Conservation (phyloP, 1,284 basidiomycete species). For the Cutaneotrichosporon cutaneum region DNA sequence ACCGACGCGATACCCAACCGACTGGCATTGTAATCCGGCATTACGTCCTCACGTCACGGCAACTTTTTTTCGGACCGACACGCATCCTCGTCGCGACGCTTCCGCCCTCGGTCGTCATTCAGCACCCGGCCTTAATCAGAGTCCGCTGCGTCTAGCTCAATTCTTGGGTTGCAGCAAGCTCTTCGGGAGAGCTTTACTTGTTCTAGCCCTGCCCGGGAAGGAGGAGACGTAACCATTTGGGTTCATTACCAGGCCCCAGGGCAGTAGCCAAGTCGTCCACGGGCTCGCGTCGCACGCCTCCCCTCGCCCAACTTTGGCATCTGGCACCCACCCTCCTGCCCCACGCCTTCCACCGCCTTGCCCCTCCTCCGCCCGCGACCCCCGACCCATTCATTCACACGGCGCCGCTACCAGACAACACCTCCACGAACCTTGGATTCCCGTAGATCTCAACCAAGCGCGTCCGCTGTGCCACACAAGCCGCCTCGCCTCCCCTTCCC, state of each 20-base stretch:
- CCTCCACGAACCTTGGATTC: too few species aligned
- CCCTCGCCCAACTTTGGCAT: not conserved
- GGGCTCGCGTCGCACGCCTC: not conserved
- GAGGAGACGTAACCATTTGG: constrained; percentile 6
- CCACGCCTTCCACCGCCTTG: not conserved
- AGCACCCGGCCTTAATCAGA: not conserved
- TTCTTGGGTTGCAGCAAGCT: constrained; percentile 2
- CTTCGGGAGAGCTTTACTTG: not conserved
- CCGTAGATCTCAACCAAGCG: too few species aligned
- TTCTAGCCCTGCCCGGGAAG: constrained; percentile 4
- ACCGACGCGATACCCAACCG: too few species aligned
- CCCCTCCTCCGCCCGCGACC: not conserved
- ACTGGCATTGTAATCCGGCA: too few species aligned
- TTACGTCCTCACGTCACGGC: not conserved
- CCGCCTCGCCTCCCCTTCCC: not conserved
- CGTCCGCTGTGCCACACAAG: too few species aligned
- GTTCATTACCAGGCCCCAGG: constrained; percentile 6
- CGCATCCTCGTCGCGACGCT: not conserved
- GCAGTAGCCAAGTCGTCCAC: not conserved
- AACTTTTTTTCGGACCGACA: not conserved
- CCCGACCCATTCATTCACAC: not conserved
- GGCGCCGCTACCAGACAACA: too few species aligned
- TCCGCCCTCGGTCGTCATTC: not conserved
- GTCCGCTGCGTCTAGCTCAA: not conserved
- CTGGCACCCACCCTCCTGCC: not conserved